Percentiles rank a stretch among this genome's conserved stretches.
Conservation (phyloP, 176 grass and related monocot species). For the Cymbopogon citratus region DNA sequence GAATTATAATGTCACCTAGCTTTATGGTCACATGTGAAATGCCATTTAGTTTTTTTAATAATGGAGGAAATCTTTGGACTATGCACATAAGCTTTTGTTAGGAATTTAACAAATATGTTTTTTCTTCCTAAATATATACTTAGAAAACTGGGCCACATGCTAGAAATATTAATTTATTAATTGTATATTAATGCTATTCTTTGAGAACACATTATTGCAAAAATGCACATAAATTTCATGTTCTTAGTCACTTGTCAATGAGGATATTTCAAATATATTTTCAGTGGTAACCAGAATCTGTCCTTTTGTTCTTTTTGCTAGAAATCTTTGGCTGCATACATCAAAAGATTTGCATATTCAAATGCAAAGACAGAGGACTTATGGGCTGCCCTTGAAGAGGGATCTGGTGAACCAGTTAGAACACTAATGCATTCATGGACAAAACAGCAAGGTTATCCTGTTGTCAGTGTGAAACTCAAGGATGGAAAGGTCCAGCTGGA, state of each 20-base stretch:
- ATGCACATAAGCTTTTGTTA: not conserved
- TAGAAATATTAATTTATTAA: conserved; percentile 3
- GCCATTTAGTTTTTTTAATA: not conserved
- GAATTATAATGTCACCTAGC: not conserved
- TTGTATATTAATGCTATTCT: conserved; percentile 6
- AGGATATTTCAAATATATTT: not conserved
- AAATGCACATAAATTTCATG: not conserved
- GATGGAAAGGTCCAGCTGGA: conserved; percentile 65
- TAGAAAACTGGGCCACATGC: not conserved
- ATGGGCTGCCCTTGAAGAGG: conserved; percentile 92
- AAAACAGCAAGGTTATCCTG: conserved; percentile 95
- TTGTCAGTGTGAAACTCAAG: conserved; percentile 56
- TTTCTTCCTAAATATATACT: conserved; percentile 9
- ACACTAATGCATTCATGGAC: conserved; percentile 95
- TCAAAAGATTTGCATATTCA: conserved; percentile 80
- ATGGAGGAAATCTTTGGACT: not conserved
- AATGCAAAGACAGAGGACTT: conserved; percentile 97
- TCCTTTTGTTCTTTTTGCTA: conserved; percentile 38
- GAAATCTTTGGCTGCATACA: conserved; percentile 83
- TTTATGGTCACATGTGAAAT: conserved; percentile 8
- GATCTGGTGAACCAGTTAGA: conserved; percentile 78
- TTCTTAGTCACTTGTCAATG: not conserved
- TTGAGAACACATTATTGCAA: not conserved
- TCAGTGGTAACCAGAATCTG: not conserved
- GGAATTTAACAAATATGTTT: not conserved